These are phyloP conservation scores for Discostella pseudostelligera DNA, from an alignment of 108 stramenopile species.

Conservation along the genomic window DNA sequence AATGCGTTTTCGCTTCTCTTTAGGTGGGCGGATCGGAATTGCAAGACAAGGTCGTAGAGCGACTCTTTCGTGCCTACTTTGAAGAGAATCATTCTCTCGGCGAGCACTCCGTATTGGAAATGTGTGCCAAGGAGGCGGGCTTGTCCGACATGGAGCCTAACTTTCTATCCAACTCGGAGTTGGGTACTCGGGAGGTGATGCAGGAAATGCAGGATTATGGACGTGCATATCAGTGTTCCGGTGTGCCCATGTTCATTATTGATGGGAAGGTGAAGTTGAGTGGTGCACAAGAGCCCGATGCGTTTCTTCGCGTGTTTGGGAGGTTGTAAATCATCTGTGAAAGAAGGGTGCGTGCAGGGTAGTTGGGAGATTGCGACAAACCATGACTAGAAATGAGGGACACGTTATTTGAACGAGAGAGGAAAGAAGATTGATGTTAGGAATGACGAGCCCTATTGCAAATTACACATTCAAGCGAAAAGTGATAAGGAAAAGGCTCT, in stretches of 20 bases:
- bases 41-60: conserved; percentile 45
- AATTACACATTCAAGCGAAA: no score
- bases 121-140: conserved; percentile 35
- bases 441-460: neutral
- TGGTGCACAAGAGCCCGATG: conserved; percentile 37
- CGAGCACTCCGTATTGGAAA: conserved; percentile 25
- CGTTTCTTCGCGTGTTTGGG: conserved; percentile 31
- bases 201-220: conserved; percentile 40
- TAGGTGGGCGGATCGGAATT: conserved; percentile 35
- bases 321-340: conserved; percentile 23
- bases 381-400: neutral
- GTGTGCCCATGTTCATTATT: conserved; percentile 49
- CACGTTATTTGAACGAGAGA: neutral
- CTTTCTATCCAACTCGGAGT: conserved; percentile 12
- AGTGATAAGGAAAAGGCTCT: no score
- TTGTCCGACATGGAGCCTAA: neutral
- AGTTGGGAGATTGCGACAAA: no score
- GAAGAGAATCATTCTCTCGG: conserved; percentile 45
- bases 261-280: conserved; percentile 36
- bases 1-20: neutral
- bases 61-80: conserved; percentile 46
- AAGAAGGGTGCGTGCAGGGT: no score
- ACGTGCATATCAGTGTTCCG: conserved; percentile 32
- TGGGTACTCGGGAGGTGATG: conserved; percentile 31
- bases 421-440: neutral